These are phyloP conservation scores for Endotrypanum monterogeii DNA, from an alignment of 208 protist species.

Conservation along the genomic window DNA sequence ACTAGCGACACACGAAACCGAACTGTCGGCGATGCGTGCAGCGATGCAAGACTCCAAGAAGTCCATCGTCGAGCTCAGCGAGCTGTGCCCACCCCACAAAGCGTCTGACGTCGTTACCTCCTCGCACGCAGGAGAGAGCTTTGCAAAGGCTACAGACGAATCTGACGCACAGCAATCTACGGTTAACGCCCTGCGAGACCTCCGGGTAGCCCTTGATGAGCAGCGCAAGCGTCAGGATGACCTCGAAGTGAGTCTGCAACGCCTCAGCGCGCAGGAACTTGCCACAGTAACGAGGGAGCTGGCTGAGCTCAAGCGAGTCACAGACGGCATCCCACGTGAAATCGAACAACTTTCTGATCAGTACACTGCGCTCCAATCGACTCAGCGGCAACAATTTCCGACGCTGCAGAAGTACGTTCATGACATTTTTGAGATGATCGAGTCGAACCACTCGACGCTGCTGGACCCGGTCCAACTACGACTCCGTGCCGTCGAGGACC, in stretches of 20 bases:
- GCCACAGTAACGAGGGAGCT: slow-evolving; percentile 3
- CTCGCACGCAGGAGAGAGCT: neutral
- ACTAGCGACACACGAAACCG: neutral
- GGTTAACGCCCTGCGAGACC: neutral
- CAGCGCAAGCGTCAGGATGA: slow-evolving; percentile 2
- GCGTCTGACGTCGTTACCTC: neutral
- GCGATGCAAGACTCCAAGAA: slow-evolving; percentile 5
- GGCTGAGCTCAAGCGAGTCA: slow-evolving; percentile 3
- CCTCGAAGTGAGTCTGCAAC: neutral
- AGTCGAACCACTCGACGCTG: slow-evolving; percentile 18
- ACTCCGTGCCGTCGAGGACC: slow-evolving; percentile 27
- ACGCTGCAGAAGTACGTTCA: slow-evolving; percentile 33
- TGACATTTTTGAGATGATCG: slow-evolving; percentile 23
- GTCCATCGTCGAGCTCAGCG: neutral
- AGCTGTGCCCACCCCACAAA: neutral
- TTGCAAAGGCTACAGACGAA: neutral
- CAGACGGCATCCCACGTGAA: neutral
- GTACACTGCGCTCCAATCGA: slow-evolving; percentile 12
- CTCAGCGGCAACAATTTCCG: slow-evolving; percentile 32
- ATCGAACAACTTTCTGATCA: slow-evolving; percentile 13
- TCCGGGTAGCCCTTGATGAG: slow-evolving; percentile 4
- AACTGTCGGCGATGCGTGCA: slow-evolving; percentile 3
- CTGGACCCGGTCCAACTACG: slow-evolving; percentile 24
- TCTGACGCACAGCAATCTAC: neutral
- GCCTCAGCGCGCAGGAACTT: slow-evolving; percentile 7